A percentile compares a stretch with the other conserved stretches of the same genome.
phyloP scores from a whole-genome alignment of 2,329 filamentous ascomycete genomes.

The Stromatinia cepivora region DNA sequence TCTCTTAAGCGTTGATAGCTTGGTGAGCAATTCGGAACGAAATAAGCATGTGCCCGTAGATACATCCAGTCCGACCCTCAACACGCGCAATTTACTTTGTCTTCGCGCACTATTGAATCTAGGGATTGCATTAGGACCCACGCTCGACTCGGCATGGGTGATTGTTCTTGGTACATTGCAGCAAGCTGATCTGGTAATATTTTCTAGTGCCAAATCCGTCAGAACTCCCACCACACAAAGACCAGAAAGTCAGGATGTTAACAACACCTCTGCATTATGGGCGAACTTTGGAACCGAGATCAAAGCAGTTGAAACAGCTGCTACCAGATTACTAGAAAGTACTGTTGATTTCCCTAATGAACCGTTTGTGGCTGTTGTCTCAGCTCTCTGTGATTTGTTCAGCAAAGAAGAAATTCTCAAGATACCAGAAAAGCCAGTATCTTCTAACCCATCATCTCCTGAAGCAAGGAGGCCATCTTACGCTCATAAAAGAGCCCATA shows the following conservation, averaged over 20 bases:
- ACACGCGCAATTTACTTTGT: slow-evolving; percentile 86
- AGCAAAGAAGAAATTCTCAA: slow-evolving; percentile 41
- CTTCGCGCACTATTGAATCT: slow-evolving; percentile 89
- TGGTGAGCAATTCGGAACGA: slow-evolving; percentile 63
- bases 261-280: slow-evolving; percentile 45
- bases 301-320: slow-evolving; percentile 83
- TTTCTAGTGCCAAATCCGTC: slow-evolving; percentile 53
- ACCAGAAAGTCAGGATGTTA: slow-evolving; percentile 47
- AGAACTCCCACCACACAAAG: slow-evolving; percentile 52
- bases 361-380: slow-evolving; percentile 75
- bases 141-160: slow-evolving; percentile 79
- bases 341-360: slow-evolving; percentile 86
- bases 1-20: slow-evolving; percentile 70
- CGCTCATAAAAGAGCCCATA: slow-evolving; percentile 44
- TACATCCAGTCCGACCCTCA: slow-evolving; percentile 57
- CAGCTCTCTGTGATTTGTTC: slow-evolving; percentile 72
- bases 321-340: slow-evolving; percentile 83
- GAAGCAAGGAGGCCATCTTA: slow-evolving; percentile 34
- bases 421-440: slow-evolving; percentile 33
- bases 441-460: slow-evolving; percentile 32
- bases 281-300: slow-evolving; percentile 78
- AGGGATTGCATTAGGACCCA: slow-evolving; percentile 90
- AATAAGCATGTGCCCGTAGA: slow-evolving; percentile 62
- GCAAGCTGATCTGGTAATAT: slow-evolving; percentile 86
- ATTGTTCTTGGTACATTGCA: slow-evolving; percentile 91